Evolutionary conservation across 1,284 basidiomycete species (phyloP).

Genomic region (Schizophyllum commune): DNA sequence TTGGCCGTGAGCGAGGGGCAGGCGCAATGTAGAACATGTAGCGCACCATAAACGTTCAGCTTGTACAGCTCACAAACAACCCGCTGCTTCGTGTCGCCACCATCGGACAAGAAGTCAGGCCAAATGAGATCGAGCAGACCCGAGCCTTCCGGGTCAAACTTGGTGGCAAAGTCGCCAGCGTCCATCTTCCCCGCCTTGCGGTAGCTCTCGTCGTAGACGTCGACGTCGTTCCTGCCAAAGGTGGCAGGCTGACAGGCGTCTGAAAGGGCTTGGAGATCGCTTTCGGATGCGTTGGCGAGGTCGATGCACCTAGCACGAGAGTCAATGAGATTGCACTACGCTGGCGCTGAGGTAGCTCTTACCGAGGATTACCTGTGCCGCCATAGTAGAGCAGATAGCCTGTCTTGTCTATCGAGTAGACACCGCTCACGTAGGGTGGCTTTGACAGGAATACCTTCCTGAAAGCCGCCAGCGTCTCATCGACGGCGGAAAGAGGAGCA

Average conservation of each 20-base stretch:
- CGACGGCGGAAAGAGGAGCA: no score
- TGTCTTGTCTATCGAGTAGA: not conserved
- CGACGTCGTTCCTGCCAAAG: not conserved
- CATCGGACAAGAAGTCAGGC: slow-evolving; percentile 5
- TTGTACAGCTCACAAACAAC: slow-evolving; percentile 19
- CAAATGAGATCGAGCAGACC: slow-evolving; percentile 5
- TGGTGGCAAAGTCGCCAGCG: not conserved
- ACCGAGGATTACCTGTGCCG: not conserved
- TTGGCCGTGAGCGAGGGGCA: slow-evolving; percentile 8
- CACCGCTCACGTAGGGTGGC: not conserved
- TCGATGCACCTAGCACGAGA: not conserved
- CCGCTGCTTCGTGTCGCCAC: not conserved
- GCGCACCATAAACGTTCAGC: slow-evolving; percentile 11
- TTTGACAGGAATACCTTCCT: not conserved
- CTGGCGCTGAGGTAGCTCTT: not conserved
- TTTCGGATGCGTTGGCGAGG: not conserved
- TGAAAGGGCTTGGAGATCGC: not conserved
- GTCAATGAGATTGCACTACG: not conserved
- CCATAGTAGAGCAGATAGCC: not conserved
- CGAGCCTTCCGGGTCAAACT: slow-evolving; percentile 4
- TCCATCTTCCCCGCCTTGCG: slow-evolving; percentile 6
- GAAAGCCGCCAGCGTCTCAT: not conserved
- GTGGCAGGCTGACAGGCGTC: not conserved
- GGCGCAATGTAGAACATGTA: not conserved
- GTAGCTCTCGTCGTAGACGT: slow-evolving; percentile 6